Percentiles rank a stretch among this genome's conserved stretches.
Evolutionary conservation across 192 early-diverging fungal genomes (phyloP).

Genomic region (Phlyctochytrium arcticum): DNA sequence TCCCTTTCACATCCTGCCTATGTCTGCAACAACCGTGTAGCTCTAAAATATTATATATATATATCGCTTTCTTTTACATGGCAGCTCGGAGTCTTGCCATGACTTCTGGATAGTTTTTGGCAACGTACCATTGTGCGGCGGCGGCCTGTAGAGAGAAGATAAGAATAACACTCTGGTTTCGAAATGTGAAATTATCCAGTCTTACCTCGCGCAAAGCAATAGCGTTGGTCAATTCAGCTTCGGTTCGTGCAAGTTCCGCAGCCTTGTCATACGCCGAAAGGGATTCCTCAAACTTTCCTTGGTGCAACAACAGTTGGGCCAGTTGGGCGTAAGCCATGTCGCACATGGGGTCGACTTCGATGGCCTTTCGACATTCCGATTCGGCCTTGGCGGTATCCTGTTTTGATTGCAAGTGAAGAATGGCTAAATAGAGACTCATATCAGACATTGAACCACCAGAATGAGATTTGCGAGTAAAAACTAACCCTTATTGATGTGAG

Average conservation of each 20-base stretch:
- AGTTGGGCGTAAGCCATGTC: conserved; percentile 91
- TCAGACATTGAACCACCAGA: no score
- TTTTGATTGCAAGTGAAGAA: conserved; percentile 66
- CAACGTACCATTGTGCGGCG: conserved; percentile 22
- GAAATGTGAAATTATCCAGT: conserved; percentile 4
- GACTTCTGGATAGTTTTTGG: conserved; percentile 9
- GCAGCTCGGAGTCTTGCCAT: conserved; percentile 9
- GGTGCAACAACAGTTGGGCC: conserved; percentile 51
- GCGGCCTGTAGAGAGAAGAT: conserved; percentile 11
- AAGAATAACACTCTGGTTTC: background rate
- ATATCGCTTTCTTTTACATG: no score
- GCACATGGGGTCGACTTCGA: conserved; percentile 90
- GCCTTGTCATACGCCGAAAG: conserved; percentile 78
- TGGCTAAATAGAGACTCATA: conserved; percentile 33
- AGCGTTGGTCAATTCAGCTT: conserved; percentile 83
- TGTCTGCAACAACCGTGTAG: no score
- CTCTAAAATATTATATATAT: no score
- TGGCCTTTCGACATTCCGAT: conserved; percentile 70
- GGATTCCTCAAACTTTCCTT: conserved; percentile 82
- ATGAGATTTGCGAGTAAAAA: no score
- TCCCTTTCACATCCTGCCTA: no score
- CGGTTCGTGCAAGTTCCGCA: conserved; percentile 72
- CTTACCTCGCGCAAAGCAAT: conserved; percentile 47
- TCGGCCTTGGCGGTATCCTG: conserved; percentile 72
- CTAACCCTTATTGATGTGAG: conserved; percentile 96